Evolutionary conservation across 371 early-diverging fungal genomes (phyloP), one percentile per base, ranked within the genome.

Genomic region (Mucor plumbeus): DNA sequence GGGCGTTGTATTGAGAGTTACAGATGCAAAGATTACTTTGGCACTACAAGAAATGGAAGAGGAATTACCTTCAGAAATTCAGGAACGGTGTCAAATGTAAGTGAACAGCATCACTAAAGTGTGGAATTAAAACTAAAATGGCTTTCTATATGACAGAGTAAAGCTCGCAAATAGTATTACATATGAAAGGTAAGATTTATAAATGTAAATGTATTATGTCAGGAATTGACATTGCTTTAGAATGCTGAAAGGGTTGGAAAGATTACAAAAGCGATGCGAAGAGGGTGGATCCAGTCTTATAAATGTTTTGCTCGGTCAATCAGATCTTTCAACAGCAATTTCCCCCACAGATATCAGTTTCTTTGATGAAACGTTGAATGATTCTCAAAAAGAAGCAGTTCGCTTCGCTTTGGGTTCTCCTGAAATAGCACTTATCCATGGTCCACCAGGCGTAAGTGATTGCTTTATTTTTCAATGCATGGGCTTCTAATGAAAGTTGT

Each of bases 351-450:
- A 72, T 63, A 61, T 76, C 26, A 71, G 72, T 5, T 88, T 89
- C 36, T 85, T 88, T 64, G 90, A 94, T 68, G 73, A 75, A 6
- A 80, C 80, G 0, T 76, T 97, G 35, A 96, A 97, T 74, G 82
- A 76, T 0, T 90, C 92, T 0, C 96, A 97, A 71, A 81, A 80
- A 44, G 83, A 84, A 14, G 96, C 96, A 0, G 92, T 97, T 4
- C 66, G 70, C 33, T 84, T 89, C 59, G 89, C 93, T 0, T 69
- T 94, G 14, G 72, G 75, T 0, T 87, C 94, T 0, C 74, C 83
- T 21, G 86, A 92, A 13, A 71, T 95, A 5, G 89, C 93, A 2
- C 74, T 97, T 47, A 88, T 96, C 31, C 96, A 96, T 72, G 95
- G 95, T 34, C 95, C 95, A 33, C 95, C 95, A 14, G 95, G 94